A percentile compares a stretch with the other conserved stretches of the same genome.
These are phyloP conservation scores for Lophiotrema nucula DNA, from an alignment of 495 filamentous ascomycete genomes.

Conservation along the genomic window DNA sequence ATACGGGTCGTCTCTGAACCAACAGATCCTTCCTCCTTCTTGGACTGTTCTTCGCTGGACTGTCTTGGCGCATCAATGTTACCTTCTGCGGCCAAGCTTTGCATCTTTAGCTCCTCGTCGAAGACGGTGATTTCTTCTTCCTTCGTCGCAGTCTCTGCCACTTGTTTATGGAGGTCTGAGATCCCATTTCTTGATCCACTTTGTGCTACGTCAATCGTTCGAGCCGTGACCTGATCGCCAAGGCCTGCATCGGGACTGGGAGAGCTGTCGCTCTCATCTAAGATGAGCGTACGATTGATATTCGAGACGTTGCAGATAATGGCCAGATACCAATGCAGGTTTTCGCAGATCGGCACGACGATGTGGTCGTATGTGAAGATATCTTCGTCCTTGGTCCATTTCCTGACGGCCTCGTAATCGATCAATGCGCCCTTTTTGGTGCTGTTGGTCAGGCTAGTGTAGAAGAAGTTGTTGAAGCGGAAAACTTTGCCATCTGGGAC, in stretches of 20 bases:
- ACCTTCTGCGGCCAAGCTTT: not conserved
- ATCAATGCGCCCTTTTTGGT: conserved; percentile 50
- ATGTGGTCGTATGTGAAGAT: conserved; percentile 85
- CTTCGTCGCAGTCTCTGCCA: not conserved
- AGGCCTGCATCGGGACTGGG: not conserved
- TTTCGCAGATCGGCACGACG: conserved; percentile 86
- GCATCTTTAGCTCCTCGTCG: not conserved
- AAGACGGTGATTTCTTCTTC: not conserved
- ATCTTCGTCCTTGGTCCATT: conserved; percentile 86
- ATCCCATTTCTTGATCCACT: not conserved
- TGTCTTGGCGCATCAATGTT: not conserved
- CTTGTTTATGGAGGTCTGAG: not conserved
- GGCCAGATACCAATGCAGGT: conserved; percentile 86
- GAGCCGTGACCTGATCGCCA: not conserved
- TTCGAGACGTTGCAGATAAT: conserved; percentile 87
- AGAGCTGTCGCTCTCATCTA: not conserved
- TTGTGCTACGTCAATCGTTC: not conserved
- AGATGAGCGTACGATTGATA: conserved; percentile 34
- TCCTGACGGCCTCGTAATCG: conserved; percentile 78
- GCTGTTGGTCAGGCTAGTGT: conserved; percentile 64
- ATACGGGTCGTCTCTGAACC: conserved; percentile 7
- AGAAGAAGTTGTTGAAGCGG: conserved; percentile 93
- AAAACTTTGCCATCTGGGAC: conserved; percentile 63
- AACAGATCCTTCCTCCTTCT: not conserved
- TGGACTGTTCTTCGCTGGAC: not conserved